These are phyloP conservation scores for Thuja plicata DNA, from an alignment of 83 land plant genomes.

Conservation along the genomic window DNA sequence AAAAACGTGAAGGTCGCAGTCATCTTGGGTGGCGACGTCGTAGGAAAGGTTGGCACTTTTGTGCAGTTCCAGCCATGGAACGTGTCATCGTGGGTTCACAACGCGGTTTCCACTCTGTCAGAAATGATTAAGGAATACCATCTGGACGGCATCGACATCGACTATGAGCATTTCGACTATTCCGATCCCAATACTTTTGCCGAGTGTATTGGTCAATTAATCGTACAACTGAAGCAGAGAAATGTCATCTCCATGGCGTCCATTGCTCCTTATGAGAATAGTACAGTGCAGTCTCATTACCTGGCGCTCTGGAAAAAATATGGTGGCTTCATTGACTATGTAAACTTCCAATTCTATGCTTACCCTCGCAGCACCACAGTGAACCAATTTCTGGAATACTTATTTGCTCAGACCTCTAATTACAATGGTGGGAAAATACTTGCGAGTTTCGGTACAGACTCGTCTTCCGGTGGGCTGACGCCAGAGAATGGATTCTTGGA, in stretches of 20 bases:
- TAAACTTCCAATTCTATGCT: constrained; percentile 69
- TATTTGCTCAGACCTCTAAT: constrained; percentile 21
- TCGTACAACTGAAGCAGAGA: constrained; percentile 34
- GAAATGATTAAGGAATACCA: constrained; percentile 26
- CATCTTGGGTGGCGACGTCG: constrained; percentile 47
- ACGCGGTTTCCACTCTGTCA: constrained; percentile 34
- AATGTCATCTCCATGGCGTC: constrained; percentile 53
- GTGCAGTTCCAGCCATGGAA: constrained; percentile 16
- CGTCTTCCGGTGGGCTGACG: constrained; percentile 29
- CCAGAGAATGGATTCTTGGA: constrained; percentile 40
- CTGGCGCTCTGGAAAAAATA: constrained; percentile 41
- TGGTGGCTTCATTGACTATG: constrained; percentile 47
- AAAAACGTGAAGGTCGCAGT: constrained; percentile 40
- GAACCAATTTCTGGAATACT: constrained; percentile 34
- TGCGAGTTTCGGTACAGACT: constrained; percentile 37
- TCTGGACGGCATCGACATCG: constrained; percentile 52
- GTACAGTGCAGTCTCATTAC: constrained; percentile 39
- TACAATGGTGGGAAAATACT: constrained; percentile 49
- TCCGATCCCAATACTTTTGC: constrained; percentile 32
- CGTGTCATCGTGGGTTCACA: constrained; percentile 33
- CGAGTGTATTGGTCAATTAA: constrained; percentile 50
- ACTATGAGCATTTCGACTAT: constrained; percentile 32
- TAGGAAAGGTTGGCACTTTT: neutral
- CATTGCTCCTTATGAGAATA: constrained; percentile 59
- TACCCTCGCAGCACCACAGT: constrained; percentile 37